Conservation (phyloP, 768 basidiomycete genomes). For the Naganishia kalamii region DNA sequence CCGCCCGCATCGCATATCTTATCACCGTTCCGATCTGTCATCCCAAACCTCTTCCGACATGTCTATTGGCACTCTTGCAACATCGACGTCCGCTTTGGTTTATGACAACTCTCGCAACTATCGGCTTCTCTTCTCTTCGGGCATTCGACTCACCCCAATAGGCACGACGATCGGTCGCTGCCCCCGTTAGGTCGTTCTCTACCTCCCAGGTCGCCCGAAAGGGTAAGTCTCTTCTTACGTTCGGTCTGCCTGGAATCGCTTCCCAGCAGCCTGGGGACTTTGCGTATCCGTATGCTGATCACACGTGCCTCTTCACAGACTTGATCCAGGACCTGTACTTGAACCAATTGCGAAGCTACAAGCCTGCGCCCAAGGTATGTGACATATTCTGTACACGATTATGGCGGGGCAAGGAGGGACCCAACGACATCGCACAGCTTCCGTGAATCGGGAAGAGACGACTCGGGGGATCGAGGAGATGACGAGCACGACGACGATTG, state of each 20-base stretch:
- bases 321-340: slow-evolving; percentile 88
- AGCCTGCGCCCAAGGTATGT: slow-evolving; percentile 65
- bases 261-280: not conserved
- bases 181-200: slow-evolving; percentile 45
- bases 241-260: not conserved
- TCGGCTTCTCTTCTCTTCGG: not conserved
- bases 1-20: too few relatives aligned
- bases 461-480: too few relatives aligned
- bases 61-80: too few relatives aligned
- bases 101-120: not conserved
- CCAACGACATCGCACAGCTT: too few relatives aligned
- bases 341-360: slow-evolving; percentile 82
- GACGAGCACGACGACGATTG: not conserved
- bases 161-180: slow-evolving; percentile 14
- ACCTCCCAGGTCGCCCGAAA: slow-evolving; percentile 44
- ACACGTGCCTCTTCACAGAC: slow-evolving; percentile 53
- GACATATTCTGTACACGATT: not conserved
- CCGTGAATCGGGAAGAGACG: too few relatives aligned
- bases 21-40: too few relatives aligned
- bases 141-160: not conserved
- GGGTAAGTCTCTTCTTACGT: slow-evolving; percentile 26
- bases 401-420: not conserved
- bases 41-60: too few relatives aligned
- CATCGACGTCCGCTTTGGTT: too few relatives aligned
- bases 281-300: not conserved